phyloP scores from a whole-genome alignment of 805 yeast species.

The Candida boleticola region DNA sequence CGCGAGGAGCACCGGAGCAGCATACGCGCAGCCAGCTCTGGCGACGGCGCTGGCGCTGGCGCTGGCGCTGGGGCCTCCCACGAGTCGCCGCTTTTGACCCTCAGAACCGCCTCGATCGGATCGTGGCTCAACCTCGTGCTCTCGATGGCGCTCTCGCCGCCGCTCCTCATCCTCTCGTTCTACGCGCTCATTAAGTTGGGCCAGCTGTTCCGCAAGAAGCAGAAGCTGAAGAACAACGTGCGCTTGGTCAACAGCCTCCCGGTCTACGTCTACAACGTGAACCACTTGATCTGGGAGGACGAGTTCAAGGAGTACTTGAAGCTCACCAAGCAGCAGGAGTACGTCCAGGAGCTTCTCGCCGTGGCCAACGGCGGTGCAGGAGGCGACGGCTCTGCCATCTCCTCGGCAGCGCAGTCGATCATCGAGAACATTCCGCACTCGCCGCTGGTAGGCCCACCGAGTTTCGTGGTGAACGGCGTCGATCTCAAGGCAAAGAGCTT shows the following conservation, averaged over 20 bases:
- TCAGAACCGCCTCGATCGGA: slow-evolving; percentile 33
- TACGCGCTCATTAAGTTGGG: slow-evolving; percentile 29
- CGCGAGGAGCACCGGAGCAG: not conserved
- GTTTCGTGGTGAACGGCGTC: slow-evolving; percentile 40
- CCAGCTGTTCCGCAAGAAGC: slow-evolving; percentile 26
- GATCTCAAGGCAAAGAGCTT: slow-evolving; percentile 18
- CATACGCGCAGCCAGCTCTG: not conserved
- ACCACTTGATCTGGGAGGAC: slow-evolving; percentile 30
- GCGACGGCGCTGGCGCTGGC: not conserved
- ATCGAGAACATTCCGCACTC: slow-evolving; percentile 5
- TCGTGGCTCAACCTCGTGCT: slow-evolving; percentile 37
- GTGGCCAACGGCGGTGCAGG: slow-evolving; percentile 1
- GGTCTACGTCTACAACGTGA: slow-evolving; percentile 34
- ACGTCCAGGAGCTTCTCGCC: slow-evolving; percentile 4
- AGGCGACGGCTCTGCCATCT: not conserved
- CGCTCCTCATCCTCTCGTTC: slow-evolving; percentile 34
- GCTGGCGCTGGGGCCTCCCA: slow-evolving; percentile 13
- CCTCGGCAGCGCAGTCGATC: slow-evolving; percentile 1
- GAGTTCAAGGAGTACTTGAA: slow-evolving; percentile 29
- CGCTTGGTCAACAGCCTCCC: slow-evolving; percentile 34
- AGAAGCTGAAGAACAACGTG: slow-evolving; percentile 25
- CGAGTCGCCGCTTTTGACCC: not conserved
- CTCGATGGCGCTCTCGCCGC: slow-evolving; percentile 44
- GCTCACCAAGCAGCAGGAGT: slow-evolving; percentile 27
- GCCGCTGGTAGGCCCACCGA: slow-evolving; percentile 5